Evolutionary conservation across 2,329 filamentous ascomycete species (phyloP), one percentile per base, ranked within the genome.

Genomic region (Stachybotrys echinatus): DNA sequence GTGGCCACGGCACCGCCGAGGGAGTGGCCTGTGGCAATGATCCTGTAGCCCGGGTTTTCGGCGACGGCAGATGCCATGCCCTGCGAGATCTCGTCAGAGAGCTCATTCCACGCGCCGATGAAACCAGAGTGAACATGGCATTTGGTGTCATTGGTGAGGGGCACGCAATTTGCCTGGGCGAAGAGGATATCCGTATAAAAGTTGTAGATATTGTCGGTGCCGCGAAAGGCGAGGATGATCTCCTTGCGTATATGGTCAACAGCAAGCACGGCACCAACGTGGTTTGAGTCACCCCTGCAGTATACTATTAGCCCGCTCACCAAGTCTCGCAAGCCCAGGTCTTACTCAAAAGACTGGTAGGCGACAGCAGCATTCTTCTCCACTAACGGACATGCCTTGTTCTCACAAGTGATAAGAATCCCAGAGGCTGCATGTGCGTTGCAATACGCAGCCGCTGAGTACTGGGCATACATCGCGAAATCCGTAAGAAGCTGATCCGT

Each of bases 11-110:
- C 84, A 22, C 73, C 86, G 45, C 86, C 86, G 4, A 89, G 79
- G 10, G 82, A 86, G 70, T 89, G 85, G 34, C 86, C 87, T 0
- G 83, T 83, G n/a, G 76, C 65, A 18, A 85, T 62, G 61, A 87
- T 61, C 43, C 64, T 64, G 69, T 77, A 85, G 45, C 52, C 54
- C 1, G 83, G 80, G 66, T 81, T 66, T 23, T 70, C 62, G 1
- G 61, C 58, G 39, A 61, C 63, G 3, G 80, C 79, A 2, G 62
- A 51, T 19, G 65, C 54, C 20, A 87, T 61, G 48, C 72, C 74
- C 2, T 59, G 55, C 6, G 77, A 55, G 17, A 78, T 73, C 5
- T 60, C 57, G 2, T 50, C 48, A 14, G 70, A 58, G 19, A 84
- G 72, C 53, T 85, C 81, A 12, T 66, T 54, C 80, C 81, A 88